These are phyloP conservation scores for Gentiana macrophylla DNA, from an alignment of 257 asterid genomes.

Conservation along the genomic window DNA sequence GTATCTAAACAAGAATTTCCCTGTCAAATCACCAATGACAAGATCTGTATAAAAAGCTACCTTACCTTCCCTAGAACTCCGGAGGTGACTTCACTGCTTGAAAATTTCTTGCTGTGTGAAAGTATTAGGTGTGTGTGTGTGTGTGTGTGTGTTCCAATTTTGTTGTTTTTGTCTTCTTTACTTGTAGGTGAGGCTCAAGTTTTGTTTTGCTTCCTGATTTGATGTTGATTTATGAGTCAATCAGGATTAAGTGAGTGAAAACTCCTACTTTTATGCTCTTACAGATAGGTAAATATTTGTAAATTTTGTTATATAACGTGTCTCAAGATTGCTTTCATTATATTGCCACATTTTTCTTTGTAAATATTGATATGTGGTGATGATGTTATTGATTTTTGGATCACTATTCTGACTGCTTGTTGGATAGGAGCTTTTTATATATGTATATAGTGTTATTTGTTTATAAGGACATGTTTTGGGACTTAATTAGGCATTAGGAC, in stretches of 20 bases:
- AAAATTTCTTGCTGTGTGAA: neutral
- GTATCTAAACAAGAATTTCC: too few relatives aligned
- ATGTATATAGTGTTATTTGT: too few relatives aligned
- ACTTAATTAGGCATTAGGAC: too few relatives aligned
- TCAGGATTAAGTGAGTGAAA: too few relatives aligned
- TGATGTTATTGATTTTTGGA: neutral
- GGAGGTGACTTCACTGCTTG: too few relatives aligned
- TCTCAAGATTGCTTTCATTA: neutral
- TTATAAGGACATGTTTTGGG: too few relatives aligned
- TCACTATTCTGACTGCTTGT: neutral
- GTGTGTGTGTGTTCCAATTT: neutral
- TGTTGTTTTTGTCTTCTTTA: neutral
- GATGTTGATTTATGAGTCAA: neutral
- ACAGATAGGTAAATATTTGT: neutral
- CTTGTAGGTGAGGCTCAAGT: neutral
- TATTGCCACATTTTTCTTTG: neutral
- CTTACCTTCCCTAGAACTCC: too few relatives aligned
- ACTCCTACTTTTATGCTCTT: neutral
- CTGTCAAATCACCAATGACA: too few relatives aligned
- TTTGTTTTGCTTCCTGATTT: neutral
- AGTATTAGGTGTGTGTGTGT: slow-evolving; percentile 5
- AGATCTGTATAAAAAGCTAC: too few relatives aligned
- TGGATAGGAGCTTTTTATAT: too few relatives aligned
- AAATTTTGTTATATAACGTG: neutral
- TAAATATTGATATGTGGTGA: slow-evolving; percentile 2